Percentiles rank a stretch among this genome's conserved stretches.
Evolutionary conservation across 208 protist genomes (phyloP).

Genomic region (Zelonia costaricensis): DNA sequence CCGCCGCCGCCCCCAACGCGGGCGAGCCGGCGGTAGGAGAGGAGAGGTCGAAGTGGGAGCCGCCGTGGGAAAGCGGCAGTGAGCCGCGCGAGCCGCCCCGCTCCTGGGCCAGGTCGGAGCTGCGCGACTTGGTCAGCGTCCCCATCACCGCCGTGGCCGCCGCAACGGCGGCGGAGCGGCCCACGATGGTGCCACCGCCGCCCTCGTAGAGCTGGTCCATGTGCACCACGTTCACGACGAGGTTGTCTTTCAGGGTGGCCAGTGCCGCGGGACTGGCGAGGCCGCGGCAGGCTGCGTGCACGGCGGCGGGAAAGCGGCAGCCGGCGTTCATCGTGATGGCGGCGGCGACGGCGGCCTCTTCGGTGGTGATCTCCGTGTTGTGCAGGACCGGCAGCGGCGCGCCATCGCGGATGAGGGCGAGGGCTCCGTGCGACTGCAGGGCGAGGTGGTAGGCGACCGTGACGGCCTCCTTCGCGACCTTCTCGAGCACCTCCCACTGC

Average conservation of each 20-base stretch:
- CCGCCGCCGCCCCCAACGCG: neutral
- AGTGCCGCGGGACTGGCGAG: conserved; percentile 2
- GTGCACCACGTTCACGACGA: conserved; percentile 28
- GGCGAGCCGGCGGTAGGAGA: neutral
- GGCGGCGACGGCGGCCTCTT: neutral
- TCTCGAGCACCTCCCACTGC: conserved; percentile 16
- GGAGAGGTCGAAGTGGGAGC: conserved; percentile 13
- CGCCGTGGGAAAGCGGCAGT: neutral
- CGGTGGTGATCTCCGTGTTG: neutral
- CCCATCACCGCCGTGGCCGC: neutral
- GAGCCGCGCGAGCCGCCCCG: conserved; percentile 4
- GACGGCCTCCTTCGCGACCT: conserved; percentile 18
- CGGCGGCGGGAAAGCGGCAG: conserved; percentile 10
- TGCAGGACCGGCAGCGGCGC: neutral
- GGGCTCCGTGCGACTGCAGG: conserved; percentile 20
- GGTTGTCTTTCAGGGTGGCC: conserved; percentile 19
- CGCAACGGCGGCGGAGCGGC: neutral
- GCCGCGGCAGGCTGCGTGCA: conserved; percentile 15
- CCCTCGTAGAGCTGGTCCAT: conserved; percentile 28
- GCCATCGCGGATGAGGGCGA: neutral
- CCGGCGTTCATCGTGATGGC: conserved; percentile 25
- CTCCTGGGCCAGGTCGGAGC: conserved; percentile 10
- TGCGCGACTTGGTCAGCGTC: conserved; percentile 14
- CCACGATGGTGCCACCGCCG: neutral
- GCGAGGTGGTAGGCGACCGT: conserved; percentile 25